Base-by-base conservation (phyloP, 768 basidiomycete genomes). In the Dentipellis sp. region DNA sequence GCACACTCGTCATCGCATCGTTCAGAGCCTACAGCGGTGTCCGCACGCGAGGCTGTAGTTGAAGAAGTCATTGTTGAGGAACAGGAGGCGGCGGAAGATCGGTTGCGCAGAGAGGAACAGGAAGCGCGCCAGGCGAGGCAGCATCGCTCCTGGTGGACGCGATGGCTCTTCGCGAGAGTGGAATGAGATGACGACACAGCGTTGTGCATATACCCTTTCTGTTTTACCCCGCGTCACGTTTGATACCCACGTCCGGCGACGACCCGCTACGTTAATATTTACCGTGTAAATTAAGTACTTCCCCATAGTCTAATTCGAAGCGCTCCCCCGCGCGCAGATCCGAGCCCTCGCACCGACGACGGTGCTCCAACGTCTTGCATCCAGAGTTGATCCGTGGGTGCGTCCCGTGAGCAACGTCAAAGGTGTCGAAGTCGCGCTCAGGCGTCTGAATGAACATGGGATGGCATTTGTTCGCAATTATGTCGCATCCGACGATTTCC, bases 1-100 rank as follows among this genome's bases (percentile, higher is more conserved):
- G 29, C 29, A 6, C 29, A 29, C 6, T 29, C 29, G 29, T 29
- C 29, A 6, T 45, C 42, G 16, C 42, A 47, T 7, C 3, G 9
- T 1, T 6, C 34, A 9, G 58, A 56, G 21, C 39, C 52, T 10
- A 36, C 40, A 2, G 16, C 50, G 1, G 39, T 59, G 8, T 34
- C 82, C 14, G 73, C 81, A 4, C 78, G 78, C 9, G 76, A 83
- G 58, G 87, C 85, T 10, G 83, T 88, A 42, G 73, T 78, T 52
- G 77, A 79, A 48, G 87, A 89, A 61, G 80, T 86, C 42, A 73
- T 87, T 40, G 84, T 80, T 39, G 86, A 90, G 66, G 87, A 88
- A 67, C 74, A 78, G 57, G 72, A 78, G 14, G 84, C 78, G 4
- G 69, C 79, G 23, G 73, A 74, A 35, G 74, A 80, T 59, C 71